These are phyloP conservation scores for Synchytrium microbalum DNA, from an alignment of 371 early-diverging fungal genomes.

Conservation along the genomic window DNA sequence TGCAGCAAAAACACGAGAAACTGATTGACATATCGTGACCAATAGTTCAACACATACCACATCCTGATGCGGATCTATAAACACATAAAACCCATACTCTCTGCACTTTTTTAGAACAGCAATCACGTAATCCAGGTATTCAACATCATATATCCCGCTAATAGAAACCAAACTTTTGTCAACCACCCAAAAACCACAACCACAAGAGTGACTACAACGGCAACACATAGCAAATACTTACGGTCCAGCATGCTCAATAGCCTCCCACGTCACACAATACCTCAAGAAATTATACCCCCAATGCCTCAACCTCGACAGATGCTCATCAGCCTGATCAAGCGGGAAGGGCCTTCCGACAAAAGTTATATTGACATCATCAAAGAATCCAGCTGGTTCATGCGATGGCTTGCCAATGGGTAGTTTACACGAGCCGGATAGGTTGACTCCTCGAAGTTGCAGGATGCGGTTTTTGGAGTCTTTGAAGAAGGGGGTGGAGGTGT, in stretches of 20 bases:
- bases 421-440: constrained; percentile 36
- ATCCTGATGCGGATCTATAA: constrained; percentile 37
- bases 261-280: constrained; percentile 71
- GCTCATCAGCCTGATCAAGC: constrained; percentile 72
- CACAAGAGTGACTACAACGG: background rate
- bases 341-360: constrained; percentile 67
- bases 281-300: constrained; percentile 67
- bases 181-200: background rate
- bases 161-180: constrained; percentile 5
- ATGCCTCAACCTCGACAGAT: constrained; percentile 54
- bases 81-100: constrained; percentile 40
- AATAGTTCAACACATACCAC: constrained; percentile 12
- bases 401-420: constrained; percentile 30
- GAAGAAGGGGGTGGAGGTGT: constrained; percentile 1
- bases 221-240: constrained; percentile 9
- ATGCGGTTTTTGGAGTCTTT: background rate
- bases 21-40: background rate
- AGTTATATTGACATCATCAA: constrained; percentile 29
- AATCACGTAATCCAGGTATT: constrained; percentile 66
- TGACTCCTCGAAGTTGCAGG: constrained; percentile 30
- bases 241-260: constrained; percentile 40
- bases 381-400: constrained; percentile 16
- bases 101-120: constrained; percentile 54
- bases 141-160: constrained; percentile 66
- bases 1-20: background rate